Evolutionary conservation across 1,284 basidiomycete species (phyloP).

Genomic region (Marasmius sp.): DNA sequence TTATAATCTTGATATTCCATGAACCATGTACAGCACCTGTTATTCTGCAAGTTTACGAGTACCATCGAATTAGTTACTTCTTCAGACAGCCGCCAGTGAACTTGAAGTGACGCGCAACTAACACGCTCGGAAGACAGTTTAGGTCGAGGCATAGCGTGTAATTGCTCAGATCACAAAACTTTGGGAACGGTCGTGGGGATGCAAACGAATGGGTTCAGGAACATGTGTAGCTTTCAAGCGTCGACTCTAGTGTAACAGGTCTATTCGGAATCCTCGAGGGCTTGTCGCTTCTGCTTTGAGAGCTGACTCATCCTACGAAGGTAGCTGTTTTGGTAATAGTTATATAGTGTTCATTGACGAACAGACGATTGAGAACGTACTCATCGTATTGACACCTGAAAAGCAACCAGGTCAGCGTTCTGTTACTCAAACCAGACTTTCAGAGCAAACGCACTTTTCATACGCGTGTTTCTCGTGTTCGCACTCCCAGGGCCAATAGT

Average conservation of each 20-base stretch:
- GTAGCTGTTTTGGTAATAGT: constrained; percentile 49
- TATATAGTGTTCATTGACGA: too few relatives aligned
- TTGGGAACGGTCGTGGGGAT: too few relatives aligned
- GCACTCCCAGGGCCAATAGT: constrained; percentile 83
- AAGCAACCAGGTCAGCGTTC: neutral
- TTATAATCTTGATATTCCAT: too few relatives aligned
- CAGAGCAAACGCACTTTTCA: constrained; percentile 64
- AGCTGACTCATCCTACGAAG: constrained; percentile 83
- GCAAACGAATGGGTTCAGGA: neutral
- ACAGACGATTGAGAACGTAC: constrained; percentile 46
- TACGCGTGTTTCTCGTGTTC: constrained; percentile 77
- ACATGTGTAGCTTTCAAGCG: neutral
- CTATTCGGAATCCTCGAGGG: constrained; percentile 48
- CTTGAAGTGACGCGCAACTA: too few relatives aligned
- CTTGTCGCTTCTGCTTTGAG: constrained; percentile 68
- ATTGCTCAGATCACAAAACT: too few relatives aligned
- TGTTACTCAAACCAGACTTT: neutral
- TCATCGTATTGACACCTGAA: constrained; percentile 87
- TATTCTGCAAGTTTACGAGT: too few relatives aligned
- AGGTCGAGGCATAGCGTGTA: too few relatives aligned
- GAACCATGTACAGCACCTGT: too few relatives aligned
- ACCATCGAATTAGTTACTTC: too few relatives aligned
- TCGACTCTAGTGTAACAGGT: neutral
- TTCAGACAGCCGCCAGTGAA: too few relatives aligned
- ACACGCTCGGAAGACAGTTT: too few relatives aligned